Evolutionary conservation across 805 yeast genomes (phyloP).

Genomic region (Suhomyces canberraensis): DNA sequence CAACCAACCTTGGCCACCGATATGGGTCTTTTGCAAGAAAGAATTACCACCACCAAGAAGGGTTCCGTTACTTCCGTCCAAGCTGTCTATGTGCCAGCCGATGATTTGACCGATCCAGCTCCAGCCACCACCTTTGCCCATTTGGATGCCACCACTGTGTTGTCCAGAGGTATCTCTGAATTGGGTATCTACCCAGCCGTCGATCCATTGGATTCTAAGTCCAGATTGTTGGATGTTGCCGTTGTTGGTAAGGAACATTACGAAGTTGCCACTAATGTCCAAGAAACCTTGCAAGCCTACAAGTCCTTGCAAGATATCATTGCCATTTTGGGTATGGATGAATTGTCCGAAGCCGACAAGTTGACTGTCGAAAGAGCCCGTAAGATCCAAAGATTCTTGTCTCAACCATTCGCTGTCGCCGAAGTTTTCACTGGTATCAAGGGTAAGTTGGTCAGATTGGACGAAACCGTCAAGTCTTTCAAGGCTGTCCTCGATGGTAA

Average conservation of each 20-base stretch:
- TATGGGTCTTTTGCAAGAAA: constrained; percentile 99
- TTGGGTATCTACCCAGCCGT: constrained; percentile 99
- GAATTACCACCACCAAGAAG: constrained; percentile 99
- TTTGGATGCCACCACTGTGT: constrained; percentile 99
- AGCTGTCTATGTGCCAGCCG: constrained; percentile 99
- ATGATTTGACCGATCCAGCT: constrained; percentile 99
- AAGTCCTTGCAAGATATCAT: constrained; percentile 99
- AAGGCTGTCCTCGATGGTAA: constrained; percentile 97
- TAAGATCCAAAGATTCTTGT: constrained; percentile 99
- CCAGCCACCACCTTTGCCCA: constrained; percentile 99
- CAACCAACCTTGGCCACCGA: constrained; percentile 99
- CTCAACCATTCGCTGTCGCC: constrained; percentile 99
- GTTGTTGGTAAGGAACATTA: constrained; percentile 99
- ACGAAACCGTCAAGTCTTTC: constrained; percentile 93
- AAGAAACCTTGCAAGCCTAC: constrained; percentile 99
- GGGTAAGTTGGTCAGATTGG: constrained; percentile 95
- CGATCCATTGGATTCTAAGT: constrained; percentile 99
- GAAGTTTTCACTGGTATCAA: constrained; percentile 99
- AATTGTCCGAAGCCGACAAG: constrained; percentile 97
- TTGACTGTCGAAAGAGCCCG: constrained; percentile 99
- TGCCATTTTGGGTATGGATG: constrained; percentile 99
- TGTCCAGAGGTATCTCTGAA: constrained; percentile 99
- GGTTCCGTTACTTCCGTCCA: constrained; percentile 99
- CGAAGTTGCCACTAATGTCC: constrained; percentile 90
- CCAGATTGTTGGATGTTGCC: constrained; percentile 95